Conservation (phyloP, 345 rosid genomes). For the Dipteronia dyeriana region DNA sequence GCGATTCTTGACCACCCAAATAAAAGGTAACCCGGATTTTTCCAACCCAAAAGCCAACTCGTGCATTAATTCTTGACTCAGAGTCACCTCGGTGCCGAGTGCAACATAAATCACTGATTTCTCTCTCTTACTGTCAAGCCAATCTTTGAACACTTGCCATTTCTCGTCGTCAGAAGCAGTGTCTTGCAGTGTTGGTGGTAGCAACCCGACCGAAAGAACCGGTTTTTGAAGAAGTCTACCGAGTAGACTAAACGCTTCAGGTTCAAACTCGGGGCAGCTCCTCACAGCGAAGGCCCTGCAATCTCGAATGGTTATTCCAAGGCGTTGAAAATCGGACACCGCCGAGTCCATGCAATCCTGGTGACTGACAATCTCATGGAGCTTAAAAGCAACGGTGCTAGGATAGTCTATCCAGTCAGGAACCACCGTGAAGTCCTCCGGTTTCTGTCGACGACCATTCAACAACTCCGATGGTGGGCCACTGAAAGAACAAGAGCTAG, state of each 20-base stretch:
- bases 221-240: slow-evolving; percentile 8
- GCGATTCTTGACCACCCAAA: slow-evolving; percentile 27
- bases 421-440: slow-evolving; percentile 33
- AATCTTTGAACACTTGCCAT: slow-evolving; percentile 2
- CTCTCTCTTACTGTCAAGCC: not conserved
- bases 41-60: slow-evolving; percentile 33
- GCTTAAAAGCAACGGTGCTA: slow-evolving; percentile 18
- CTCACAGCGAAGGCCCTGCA: slow-evolving; percentile 4
- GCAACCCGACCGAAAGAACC: not conserved
- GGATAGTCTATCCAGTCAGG: slow-evolving; percentile 37
- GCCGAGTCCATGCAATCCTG: slow-evolving; percentile 17
- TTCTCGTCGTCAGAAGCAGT: not conserved
- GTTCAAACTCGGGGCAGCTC: slow-evolving; percentile 25
- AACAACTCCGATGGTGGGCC: slow-evolving; percentile 28
- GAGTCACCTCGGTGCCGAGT: slow-evolving; percentile 20
- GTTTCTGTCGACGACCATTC: slow-evolving; percentile 8
- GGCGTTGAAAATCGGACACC: not conserved
- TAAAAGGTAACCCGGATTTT: slow-evolving; percentile 24
- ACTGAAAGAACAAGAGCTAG: not conserved
- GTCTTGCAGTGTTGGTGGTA: not conserved
- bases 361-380: slow-evolving; percentile 15
- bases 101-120: slow-evolving; percentile 21
- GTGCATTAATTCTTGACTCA: slow-evolving; percentile 15
- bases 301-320: not conserved
- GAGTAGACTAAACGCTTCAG: slow-evolving; percentile 17